Evolutionary conservation across 148 eudicot species (phyloP).

Genomic region (Vaccinium myrtillus): DNA sequence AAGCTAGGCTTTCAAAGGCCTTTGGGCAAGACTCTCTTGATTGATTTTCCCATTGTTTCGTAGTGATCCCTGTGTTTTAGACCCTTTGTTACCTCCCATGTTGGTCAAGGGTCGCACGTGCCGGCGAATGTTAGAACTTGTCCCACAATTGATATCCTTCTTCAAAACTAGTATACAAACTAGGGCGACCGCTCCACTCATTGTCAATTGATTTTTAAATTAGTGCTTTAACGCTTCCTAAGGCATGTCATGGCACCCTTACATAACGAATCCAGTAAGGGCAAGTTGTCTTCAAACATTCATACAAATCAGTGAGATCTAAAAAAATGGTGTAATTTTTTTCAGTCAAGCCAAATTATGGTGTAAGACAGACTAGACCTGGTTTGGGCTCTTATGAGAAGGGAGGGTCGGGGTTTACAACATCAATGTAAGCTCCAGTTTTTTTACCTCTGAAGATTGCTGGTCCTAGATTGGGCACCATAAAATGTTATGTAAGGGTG

Average conservation of each 20-base stretch:
- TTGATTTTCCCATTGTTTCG: not conserved
- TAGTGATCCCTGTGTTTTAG: not conserved
- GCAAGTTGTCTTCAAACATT: not conserved
- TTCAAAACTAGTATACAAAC: not conserved
- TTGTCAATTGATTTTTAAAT: not conserved
- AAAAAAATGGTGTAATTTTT: no score
- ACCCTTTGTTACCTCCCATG: not conserved
- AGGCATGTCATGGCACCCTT: not conserved
- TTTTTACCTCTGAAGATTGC: not conserved
- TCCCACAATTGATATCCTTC: not conserved
- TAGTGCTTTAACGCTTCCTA: not conserved
- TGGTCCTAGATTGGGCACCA: not conserved
- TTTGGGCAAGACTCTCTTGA: not conserved
- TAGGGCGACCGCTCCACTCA: not conserved
- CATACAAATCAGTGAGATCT: not conserved
- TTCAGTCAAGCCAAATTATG: not conserved
- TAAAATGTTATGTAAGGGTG: not conserved
- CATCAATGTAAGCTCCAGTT: not conserved
- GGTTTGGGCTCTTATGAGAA: not conserved
- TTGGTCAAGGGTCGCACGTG: not conserved
- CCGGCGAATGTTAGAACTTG: not conserved
- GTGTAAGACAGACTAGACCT: not conserved
- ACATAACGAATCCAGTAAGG: not conserved
- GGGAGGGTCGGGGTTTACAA: not conserved
- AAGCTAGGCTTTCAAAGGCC: not conserved